These are phyloP conservation scores for Paecilomyces variotii DNA, from an alignment of 2,329 filamentous ascomycete species.

Conservation along the genomic window DNA sequence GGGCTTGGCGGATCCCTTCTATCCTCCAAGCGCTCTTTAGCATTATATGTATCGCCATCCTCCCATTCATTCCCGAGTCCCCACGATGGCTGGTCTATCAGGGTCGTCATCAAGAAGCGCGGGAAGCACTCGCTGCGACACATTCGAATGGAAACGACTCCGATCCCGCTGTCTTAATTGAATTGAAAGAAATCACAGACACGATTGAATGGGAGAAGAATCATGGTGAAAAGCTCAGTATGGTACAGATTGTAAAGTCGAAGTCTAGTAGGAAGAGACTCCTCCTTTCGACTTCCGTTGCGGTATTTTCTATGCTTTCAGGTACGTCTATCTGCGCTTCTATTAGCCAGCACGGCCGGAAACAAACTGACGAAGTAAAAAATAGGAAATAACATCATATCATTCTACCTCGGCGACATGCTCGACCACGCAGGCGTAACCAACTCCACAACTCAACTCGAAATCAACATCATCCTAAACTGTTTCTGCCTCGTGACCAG, in stretches of 20 bases:
- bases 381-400: conserved; percentile 34
- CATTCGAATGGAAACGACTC: conserved; percentile 38
- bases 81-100: conserved; percentile 42
- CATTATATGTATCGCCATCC: conserved; percentile 33
- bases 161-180: conserved; percentile 31
- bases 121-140: conserved; percentile 34
- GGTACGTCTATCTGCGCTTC: not conserved
- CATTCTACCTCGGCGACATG: conserved; percentile 36
- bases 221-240: conserved; percentile 27
- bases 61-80: conserved; percentile 41
- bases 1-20: conserved; percentile 41
- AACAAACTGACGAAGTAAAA: conserved; percentile 11
- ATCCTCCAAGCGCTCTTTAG: conserved; percentile 35
- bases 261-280: conserved; percentile 30
- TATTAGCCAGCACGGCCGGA: not conserved
- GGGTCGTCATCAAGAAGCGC: conserved; percentile 36
- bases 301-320: conserved; percentile 17
- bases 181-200: conserved; percentile 42
- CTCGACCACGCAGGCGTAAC: conserved; percentile 42
- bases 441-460: conserved; percentile 35
- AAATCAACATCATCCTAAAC: conserved; percentile 40
- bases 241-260: conserved; percentile 30
- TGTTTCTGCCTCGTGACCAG: conserved; percentile 40
- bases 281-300: conserved; percentile 31
- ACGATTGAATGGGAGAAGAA: conserved; percentile 41